Base-by-base conservation (phyloP, 2,329 filamentous ascomycete genomes). In the Stenocarpella maydis region DNA sequence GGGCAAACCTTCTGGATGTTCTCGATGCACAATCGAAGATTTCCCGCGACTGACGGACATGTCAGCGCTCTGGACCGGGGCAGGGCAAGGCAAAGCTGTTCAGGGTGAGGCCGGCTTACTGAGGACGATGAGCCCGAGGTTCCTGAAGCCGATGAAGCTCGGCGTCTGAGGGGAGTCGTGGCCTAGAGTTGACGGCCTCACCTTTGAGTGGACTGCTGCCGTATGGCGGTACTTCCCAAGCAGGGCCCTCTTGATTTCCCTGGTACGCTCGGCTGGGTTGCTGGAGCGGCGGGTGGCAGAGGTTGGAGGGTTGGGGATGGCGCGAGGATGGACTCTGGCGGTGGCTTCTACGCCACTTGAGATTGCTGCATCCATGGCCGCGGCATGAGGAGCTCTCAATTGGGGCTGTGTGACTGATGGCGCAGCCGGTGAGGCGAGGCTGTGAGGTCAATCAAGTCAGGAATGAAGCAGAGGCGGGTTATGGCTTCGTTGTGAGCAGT, bases 71-170 rank as follows among this genome's bases (percentile, higher is more conserved):
- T 28, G 24, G 43, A 34, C 3, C 43, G n/a, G 24, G 43, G n/a
- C 28, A n/a, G n/a, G n/a, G n/a, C 31, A 15, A 34, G 26, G 14
- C 8, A 8, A 14, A 17, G 28, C 7, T 37, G 28, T 15, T 24
- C 28, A 14, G 21, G 8, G 12, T 21, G 52, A 28, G 6, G 28
- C 12, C 7, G 12, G 72, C 86, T 72, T 86, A 96, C 93, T 90
- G 71, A 97, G 82, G 45, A 98, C 93, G 76, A 98, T 91, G 47
- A 97, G 92, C 93, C 98, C 97, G 72, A 99, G 87, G 78, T 99
- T 99, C 71, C 95, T 87, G 78, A 99, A 98, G 0, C 96, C 96
- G 19, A 97, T 82, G 77, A 98, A 98, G 78, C 93, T 97, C 26
- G 95, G 93, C 2, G 90, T 84, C 14, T 83, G 83, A 54, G 87